Evolutionary conservation across 1,139 yeast genomes (phyloP).

Genomic region (Sugiyamaella castrensis): DNA sequence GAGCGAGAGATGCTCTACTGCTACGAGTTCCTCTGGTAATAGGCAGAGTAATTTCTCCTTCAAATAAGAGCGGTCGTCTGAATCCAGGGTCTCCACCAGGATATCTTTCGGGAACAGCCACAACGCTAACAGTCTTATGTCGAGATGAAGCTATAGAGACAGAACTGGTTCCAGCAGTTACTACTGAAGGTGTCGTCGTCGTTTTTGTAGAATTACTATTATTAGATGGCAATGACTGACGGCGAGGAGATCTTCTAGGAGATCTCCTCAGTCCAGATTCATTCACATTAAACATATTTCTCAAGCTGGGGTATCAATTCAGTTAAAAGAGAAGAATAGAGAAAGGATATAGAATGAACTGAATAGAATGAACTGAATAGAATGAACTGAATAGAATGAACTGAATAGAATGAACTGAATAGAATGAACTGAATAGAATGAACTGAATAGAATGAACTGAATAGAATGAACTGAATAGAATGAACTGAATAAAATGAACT

Average conservation of each 20-base stretch:
- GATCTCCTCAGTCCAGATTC: constrained; percentile 9
- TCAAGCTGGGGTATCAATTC: too few species aligned
- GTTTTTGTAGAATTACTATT: not conserved
- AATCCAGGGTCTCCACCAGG: not conserved
- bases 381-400: too few species aligned
- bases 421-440: too few species aligned
- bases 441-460: too few species aligned
- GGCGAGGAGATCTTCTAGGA: constrained; percentile 8
- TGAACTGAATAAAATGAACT: too few species aligned
- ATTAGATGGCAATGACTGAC: constrained; percentile 5
- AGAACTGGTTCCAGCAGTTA: not conserved
- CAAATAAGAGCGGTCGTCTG: constrained; percentile 2
- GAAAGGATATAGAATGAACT: too few species aligned
- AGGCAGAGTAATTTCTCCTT: constrained; percentile 7
- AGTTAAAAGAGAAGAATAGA: too few species aligned
- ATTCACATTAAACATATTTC: constrained; percentile 4
- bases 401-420: too few species aligned
- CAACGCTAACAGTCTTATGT: constrained; percentile 5
- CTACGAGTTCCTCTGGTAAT: constrained; percentile 3
- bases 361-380: too few species aligned
- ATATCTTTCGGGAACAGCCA: constrained; percentile 2
- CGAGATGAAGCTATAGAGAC: not conserved
- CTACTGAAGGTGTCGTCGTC: too few species aligned
- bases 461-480: too few species aligned
- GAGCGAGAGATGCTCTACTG: constrained; percentile 19